phyloP scores from a whole-genome alignment of 345 rosid species.

The Eucalyptus sp. region DNA sequence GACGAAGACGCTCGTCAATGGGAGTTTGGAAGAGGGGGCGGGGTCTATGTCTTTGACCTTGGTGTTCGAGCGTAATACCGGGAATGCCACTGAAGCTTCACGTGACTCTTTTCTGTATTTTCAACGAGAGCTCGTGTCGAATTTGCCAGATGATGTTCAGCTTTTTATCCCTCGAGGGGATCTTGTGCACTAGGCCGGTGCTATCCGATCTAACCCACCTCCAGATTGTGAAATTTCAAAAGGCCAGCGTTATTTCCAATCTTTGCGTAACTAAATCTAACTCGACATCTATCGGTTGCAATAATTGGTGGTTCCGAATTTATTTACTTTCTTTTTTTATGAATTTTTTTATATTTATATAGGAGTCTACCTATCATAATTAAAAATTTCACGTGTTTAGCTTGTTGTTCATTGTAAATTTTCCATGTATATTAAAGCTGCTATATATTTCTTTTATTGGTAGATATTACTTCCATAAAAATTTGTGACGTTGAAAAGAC shows the following conservation, averaged over 20 bases:
- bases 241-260: background rate
- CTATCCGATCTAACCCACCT: background rate
- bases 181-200: background rate
- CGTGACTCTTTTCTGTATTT: background rate
- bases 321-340: background rate
- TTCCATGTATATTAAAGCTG: no score
- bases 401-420: no score
- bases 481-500: no score
- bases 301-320: background rate
- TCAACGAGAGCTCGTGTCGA: no score
- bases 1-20: background rate
- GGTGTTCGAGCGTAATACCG: background rate
- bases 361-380: rapidly evolving
- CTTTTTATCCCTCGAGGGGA: background rate
- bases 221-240: background rate
- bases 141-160: background rate
- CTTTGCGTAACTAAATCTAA: no score
- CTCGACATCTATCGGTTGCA: background rate
- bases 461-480: background rate
- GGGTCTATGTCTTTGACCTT: background rate
- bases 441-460: no score
- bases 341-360: no score
- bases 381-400: rapidly evolving
- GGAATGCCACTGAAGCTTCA: background rate
- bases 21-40: background rate